Evolutionary conservation across 2,329 filamentous ascomycete genomes (phyloP).

Genomic region (Penicillium olsonii): DNA sequence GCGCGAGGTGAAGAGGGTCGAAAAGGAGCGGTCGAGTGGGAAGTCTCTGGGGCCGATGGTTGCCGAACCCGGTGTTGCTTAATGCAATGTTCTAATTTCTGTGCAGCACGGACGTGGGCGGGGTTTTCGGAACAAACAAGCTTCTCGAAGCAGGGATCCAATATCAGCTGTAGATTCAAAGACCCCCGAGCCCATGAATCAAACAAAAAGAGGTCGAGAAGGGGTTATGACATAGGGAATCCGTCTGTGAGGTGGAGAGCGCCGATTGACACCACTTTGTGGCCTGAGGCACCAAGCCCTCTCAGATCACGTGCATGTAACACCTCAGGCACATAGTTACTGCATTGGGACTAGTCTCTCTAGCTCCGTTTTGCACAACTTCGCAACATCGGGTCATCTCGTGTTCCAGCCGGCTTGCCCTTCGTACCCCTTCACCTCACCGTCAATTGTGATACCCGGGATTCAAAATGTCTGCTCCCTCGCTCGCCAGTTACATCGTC

Average conservation of each 20-base stretch:
- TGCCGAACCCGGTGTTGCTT: slow-evolving; percentile 27
- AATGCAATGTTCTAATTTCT: slow-evolving; percentile 30
- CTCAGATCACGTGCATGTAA: slow-evolving; percentile 22
- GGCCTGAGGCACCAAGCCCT: slow-evolving; percentile 27
- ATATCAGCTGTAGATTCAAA: slow-evolving; percentile 24
- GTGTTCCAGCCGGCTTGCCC: slow-evolving; percentile 35
- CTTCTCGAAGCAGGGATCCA: slow-evolving; percentile 29
- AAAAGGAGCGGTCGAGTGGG: slow-evolving; percentile 7
- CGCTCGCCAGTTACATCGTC: slow-evolving; percentile 72
- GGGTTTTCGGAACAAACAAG: slow-evolving; percentile 26
- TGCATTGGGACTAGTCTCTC: slow-evolving; percentile 32
- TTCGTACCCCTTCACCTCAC: slow-evolving; percentile 32
- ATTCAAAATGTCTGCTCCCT: slow-evolving; percentile 68
- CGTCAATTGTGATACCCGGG: slow-evolving; percentile 33
- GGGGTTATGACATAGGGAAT: slow-evolving; percentile 21
- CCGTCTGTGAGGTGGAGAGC: slow-evolving; percentile 28
- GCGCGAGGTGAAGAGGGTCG: not conserved
- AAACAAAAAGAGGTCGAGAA: slow-evolving; percentile 13
- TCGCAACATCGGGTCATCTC: slow-evolving; percentile 40
- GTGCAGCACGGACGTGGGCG: slow-evolving; percentile 33
- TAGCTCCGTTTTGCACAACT: slow-evolving; percentile 44
- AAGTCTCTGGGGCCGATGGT: slow-evolving; percentile 25
- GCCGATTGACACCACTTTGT: slow-evolving; percentile 14
- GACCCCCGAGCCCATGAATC: slow-evolving; percentile 24
- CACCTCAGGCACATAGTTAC: slow-evolving; percentile 25